These are phyloP conservation scores for Epichloe sp. DNA, from an alignment of 2,329 filamentous ascomycete genomes.

Conservation along the genomic window DNA sequence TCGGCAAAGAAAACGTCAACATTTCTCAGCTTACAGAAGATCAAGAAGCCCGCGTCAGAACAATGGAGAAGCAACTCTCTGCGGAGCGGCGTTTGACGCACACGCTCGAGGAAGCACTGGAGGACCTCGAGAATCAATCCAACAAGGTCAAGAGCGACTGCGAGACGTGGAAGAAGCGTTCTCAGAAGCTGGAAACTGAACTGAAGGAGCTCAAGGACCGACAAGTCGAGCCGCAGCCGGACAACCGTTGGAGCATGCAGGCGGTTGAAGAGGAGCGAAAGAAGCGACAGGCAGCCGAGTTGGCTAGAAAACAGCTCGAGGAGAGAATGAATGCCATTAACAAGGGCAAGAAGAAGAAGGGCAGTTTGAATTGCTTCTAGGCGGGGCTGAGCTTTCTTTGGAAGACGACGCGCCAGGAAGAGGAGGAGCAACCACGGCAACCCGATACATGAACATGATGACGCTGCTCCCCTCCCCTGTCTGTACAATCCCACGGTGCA, in stretches of 20 bases:
- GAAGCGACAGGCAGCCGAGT: slow-evolving; percentile 81
- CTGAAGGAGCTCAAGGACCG: slow-evolving; percentile 50
- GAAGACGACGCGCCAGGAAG: slow-evolving; percentile 4
- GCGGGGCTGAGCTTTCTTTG: slow-evolving; percentile 9
- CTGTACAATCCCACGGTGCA: neutral
- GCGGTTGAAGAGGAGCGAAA: slow-evolving; percentile 93
- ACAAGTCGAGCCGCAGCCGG: slow-evolving; percentile 32
- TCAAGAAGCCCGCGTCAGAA: slow-evolving; percentile 85
- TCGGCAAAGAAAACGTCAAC: slow-evolving; percentile 59
- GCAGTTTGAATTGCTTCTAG: slow-evolving; percentile 94
- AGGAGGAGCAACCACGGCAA: neutral
- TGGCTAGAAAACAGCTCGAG: slow-evolving; percentile 77
- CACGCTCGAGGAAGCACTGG: slow-evolving; percentile 88
- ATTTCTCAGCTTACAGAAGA: slow-evolving; percentile 79
- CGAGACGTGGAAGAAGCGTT: slow-evolving; percentile 83
- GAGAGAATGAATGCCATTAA: slow-evolving; percentile 88
- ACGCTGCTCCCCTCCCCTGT: no score
- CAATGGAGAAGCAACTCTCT: slow-evolving; percentile 90
- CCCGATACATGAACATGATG: neutral
- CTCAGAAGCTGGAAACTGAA: slow-evolving; percentile 59
- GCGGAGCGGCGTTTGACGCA: slow-evolving; percentile 94
- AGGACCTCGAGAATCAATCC: slow-evolving; percentile 81
- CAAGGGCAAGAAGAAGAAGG: slow-evolving; percentile 87
- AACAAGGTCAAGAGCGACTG: slow-evolving; percentile 86
- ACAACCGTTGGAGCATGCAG: slow-evolving; percentile 60